Base-by-base conservation (phyloP, 2,329 filamentous ascomycete genomes). In the Fusarium papillatum region DNA sequence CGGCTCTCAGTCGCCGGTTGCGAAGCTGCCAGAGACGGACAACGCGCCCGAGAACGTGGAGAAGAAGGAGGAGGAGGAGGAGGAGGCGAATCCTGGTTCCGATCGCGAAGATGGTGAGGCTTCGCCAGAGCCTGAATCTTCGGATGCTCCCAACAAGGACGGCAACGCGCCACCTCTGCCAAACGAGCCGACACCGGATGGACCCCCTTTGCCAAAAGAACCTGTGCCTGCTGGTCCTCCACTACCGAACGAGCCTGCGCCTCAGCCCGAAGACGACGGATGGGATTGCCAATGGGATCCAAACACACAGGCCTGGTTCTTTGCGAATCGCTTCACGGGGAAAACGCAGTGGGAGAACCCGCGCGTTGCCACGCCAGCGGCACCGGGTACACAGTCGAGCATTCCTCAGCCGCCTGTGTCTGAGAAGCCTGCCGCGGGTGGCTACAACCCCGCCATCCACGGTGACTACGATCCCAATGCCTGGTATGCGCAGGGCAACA, bases 371-470 rank as follows among this genome's bases (percentile, higher is more conserved):
- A 77, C 84, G 64, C 75, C 82, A 9, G 66, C 80, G 76, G 74
- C 79, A 4, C 72, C 80, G 3, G 82, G 73, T 71, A 83, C 72
- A 53, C 65, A 73, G 4, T 34, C 73, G 50, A 65, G 69, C 13
- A 53, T 69, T 19, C 83, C 78, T 78, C 84, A 77, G 39, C 80
- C 79, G 7, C 84, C 83, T 8, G 75, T 81, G 66, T 82, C 83
- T 69, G 83, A 85, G 72, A 82, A 68, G 64, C 86, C 78, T 57
- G 85, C 90, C 26, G 90, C 89, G 7, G 93, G 93, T 70, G 95
- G 96, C 72, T 99, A 99, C 86, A 98, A 98, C 82, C 97, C 97
- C 2, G 94, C 95, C 29, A 96, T 99, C 57, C 97, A 99, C 83
- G 97, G 97, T 78, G 94, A 96, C 86, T 99, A 98, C 87, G 97